A percentile compares a stretch with the other conserved stretches of the same genome.
phyloP scores from a whole-genome alignment of 192 early-diverging fungal species.

The Mortierella claussenii region DNA sequence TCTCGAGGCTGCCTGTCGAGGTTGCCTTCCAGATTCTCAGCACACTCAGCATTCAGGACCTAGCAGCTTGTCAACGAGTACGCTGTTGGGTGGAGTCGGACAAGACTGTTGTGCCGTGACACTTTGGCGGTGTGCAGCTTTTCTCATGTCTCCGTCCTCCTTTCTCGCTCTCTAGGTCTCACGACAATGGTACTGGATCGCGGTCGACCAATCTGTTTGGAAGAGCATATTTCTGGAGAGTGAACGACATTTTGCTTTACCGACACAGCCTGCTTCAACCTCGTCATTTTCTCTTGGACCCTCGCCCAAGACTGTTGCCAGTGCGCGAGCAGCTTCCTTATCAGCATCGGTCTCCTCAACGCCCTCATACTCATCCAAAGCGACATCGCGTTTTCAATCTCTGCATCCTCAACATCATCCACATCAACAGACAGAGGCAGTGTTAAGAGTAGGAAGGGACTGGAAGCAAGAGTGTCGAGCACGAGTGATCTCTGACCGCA shows the following conservation, averaged over 20 bases:
- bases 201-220: conserved; percentile 42
- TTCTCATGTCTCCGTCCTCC: not conserved
- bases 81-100: too few species aligned
- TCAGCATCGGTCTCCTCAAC: too few species aligned
- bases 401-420: not conserved
- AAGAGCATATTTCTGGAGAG: conserved; percentile 15
- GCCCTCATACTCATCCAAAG: too few species aligned
- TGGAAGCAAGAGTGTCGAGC: conserved; percentile 48
- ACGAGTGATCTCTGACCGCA: conserved; percentile 43
- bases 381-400: too few species aligned
- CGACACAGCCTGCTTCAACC: not conserved
- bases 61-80: conserved; percentile 38
- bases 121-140: not conserved
- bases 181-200: conserved; percentile 47
- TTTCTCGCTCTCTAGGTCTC: conserved; percentile 27
- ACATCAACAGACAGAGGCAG: too few species aligned
- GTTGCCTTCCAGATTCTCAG: conserved; percentile 40
- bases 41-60: conserved; percentile 36
- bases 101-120: too few species aligned
- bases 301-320: too few species aligned
- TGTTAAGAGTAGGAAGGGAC: conserved; percentile 8
- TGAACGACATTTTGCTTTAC: conserved; percentile 29
- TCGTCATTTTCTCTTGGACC: too few species aligned
- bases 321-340: too few species aligned
- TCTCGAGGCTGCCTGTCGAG: conserved; percentile 31